A percentile compares a stretch with the other conserved stretches of the same genome.
phyloP scores from a whole-genome alignment of 1,139 yeast genomes.

The Pichia inconspicua region DNA sequence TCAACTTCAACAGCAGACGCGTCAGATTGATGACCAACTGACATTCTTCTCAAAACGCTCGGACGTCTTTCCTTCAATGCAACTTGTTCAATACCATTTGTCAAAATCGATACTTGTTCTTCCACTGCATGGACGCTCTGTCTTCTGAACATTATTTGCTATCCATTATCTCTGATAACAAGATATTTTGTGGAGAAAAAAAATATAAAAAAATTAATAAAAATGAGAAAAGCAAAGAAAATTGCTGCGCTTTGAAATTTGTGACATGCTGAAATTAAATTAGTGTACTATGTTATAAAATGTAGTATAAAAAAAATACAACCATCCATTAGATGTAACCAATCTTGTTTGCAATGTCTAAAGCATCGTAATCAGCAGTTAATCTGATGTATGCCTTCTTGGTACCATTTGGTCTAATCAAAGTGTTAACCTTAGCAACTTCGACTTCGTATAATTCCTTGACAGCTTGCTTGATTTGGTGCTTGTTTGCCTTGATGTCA shows the following conservation, averaged over 20 bases:
- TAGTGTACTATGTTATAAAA: not conserved
- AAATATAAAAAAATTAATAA: too few relatives aligned
- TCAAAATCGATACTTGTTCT: not conserved
- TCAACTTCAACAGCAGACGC: constrained; percentile 6
- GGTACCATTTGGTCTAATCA: constrained; percentile 98
- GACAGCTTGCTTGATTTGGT: constrained; percentile 96
- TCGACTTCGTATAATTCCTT: constrained; percentile 98
- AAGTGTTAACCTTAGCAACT: constrained; percentile 88
- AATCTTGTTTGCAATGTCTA: constrained; percentile 99
- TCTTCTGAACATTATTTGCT: not conserved
- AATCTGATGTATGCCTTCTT: constrained; percentile 99
- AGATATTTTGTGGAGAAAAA: too few relatives aligned
- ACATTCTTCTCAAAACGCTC: constrained; percentile 20
- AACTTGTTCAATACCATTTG: not conserved
- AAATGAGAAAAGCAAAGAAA: too few relatives aligned
- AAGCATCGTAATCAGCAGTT: constrained; percentile 99
- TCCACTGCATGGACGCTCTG: not conserved
- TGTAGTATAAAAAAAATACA: not conserved
- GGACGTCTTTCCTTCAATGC: constrained; percentile 13
- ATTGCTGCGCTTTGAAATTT: too few relatives aligned
- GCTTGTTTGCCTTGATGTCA: constrained; percentile 93
- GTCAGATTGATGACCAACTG: constrained; percentile 15
- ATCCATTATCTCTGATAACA: too few relatives aligned
- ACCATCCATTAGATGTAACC: constrained; percentile 72
- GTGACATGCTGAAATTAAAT: too few relatives aligned